These are phyloP conservation scores for Firmiana major DNA, from an alignment of 345 rosid genomes.

Conservation along the genomic window DNA sequence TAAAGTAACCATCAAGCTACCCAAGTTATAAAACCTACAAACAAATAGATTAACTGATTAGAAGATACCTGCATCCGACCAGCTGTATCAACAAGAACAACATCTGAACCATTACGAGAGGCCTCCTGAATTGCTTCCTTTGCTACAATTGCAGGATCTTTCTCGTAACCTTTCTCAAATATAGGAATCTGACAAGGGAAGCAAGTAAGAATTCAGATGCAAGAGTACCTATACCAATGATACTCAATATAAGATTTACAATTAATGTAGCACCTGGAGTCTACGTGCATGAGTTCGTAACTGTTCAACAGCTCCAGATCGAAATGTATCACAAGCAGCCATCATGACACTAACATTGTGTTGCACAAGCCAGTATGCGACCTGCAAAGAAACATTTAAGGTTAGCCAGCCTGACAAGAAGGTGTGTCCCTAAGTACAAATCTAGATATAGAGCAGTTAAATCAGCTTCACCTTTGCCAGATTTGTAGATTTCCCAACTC, in stretches of 20 bases:
- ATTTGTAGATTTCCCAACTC: conserved; percentile 98
- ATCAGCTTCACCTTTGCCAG: conserved; percentile 57
- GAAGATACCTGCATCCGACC: conserved; percentile 58
- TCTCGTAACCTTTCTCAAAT: conserved; percentile 95
- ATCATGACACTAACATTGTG: conserved; percentile 88
- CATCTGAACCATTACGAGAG: conserved; percentile 77
- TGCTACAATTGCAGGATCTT: conserved; percentile 94
- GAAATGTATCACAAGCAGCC: conserved; percentile 99
- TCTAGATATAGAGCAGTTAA: neutral
- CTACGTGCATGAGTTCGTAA: conserved; percentile 94
- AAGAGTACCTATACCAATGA: neutral
- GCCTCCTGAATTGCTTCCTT: conserved; percentile 98
- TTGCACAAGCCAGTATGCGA: conserved; percentile 94
- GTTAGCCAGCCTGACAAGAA: neutral
- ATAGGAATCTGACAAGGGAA: conserved; percentile 54
- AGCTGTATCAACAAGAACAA: conserved; percentile 96
- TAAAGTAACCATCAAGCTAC: neutral
- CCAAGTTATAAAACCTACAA: neutral
- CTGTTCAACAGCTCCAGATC: conserved; percentile 98
- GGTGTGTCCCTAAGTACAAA: neutral
- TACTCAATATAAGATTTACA: neutral
- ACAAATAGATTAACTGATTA: neutral
- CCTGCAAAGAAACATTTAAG: neutral
- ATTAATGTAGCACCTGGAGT: conserved; percentile 41
- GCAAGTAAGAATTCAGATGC: neutral